Conservation (phyloP, 2,329 filamentous ascomycete species). For the Scedosporium dehoogii region DNA sequence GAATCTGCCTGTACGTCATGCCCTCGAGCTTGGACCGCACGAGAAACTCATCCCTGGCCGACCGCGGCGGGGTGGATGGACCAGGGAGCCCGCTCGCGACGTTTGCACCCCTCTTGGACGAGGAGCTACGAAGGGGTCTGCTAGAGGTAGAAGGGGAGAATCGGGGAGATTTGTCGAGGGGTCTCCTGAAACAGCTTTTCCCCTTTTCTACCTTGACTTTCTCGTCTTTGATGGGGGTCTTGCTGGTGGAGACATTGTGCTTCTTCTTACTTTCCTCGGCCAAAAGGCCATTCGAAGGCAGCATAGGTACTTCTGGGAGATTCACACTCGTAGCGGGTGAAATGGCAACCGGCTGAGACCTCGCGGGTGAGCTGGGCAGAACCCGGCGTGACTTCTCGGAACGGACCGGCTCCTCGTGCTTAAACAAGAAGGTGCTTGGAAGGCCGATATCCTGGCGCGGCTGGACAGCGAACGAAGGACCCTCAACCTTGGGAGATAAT, state of each 20-base stretch:
- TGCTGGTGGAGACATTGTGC: no score
- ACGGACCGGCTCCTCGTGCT: not conserved
- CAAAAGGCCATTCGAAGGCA: not conserved
- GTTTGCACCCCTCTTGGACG: not conserved
- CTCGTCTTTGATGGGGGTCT: no score
- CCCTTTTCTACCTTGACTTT: no score
- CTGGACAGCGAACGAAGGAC: not conserved
- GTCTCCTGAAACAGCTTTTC: no score
- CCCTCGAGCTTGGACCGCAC: conserved; percentile 44
- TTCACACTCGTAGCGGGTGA: not conserved
- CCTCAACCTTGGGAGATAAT: not conserved
- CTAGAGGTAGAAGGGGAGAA: no score
- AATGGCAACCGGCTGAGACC: not conserved
- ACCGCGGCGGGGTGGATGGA: not conserved
- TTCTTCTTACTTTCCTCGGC: no score
- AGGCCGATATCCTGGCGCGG: not conserved
- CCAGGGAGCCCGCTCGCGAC: not conserved
- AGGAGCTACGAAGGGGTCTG: no score
- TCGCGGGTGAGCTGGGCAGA: not conserved
- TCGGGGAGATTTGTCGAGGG: no score
- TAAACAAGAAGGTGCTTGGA: not conserved
- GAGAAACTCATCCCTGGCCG: conserved; percentile 36
- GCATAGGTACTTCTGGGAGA: not conserved
- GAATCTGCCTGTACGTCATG: conserved; percentile 57
- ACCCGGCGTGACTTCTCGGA: not conserved